These are phyloP conservation scores for Solanum dulcamara DNA, from an alignment of 257 asterid genomes.

Conservation along the genomic window DNA sequence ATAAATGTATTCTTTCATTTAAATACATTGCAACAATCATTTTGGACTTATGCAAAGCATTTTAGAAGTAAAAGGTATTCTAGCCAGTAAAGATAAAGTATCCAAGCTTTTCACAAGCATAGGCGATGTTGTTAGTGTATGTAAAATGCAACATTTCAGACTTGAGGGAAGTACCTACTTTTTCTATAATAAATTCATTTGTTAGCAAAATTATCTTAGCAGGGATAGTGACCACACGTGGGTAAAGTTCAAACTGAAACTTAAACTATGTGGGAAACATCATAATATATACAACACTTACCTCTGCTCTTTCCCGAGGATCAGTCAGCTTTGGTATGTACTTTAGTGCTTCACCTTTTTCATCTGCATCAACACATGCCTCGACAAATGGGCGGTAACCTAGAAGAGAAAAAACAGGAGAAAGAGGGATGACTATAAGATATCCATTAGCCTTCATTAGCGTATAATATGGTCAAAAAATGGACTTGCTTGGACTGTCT, in stretches of 20 bases:
- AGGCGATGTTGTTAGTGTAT: no score
- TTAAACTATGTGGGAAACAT: neutral
- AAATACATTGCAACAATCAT: neutral
- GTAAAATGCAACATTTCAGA: no score
- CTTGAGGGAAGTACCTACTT: no score
- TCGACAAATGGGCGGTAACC: constrained; percentile 97
- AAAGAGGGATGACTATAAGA: neutral
- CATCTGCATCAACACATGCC: constrained; percentile 87
- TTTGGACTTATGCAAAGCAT: neutral
- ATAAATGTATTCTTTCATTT: neutral
- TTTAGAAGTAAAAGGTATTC: neutral
- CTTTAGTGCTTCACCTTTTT: constrained; percentile 76
- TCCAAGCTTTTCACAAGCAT: neutral
- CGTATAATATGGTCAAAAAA: neutral
- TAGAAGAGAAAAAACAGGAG: constrained; percentile 7
- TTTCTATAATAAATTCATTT: neutral
- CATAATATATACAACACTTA: constrained; percentile 3
- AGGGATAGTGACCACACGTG: neutral
- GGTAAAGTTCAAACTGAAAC: neutral
- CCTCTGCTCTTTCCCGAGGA: constrained; percentile 91
- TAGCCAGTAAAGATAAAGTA: neutral
- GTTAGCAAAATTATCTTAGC: neutral
- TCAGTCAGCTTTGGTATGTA: constrained; percentile 85
- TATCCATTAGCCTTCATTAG: neutral
- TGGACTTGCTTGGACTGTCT: neutral